Percentiles rank a stretch among this genome's conserved stretches.
These are phyloP conservation scores for Torulaspora franciscae DNA, from an alignment of 805 yeast species.

Conservation along the genomic window DNA sequence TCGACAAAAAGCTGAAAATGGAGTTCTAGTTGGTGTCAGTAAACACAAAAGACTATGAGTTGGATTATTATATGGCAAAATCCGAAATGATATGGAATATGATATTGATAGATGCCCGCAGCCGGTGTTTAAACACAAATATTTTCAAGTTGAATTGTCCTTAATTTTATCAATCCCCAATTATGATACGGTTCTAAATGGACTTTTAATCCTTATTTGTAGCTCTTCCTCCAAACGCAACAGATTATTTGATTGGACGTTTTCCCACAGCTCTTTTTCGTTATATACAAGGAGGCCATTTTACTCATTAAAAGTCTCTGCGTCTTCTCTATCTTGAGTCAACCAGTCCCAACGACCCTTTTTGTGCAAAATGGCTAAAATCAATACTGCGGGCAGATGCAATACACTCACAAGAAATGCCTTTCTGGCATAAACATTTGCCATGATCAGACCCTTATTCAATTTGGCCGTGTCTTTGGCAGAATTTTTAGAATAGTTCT, in stretches of 20 bases:
- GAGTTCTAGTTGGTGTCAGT: no score
- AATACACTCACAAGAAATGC: slow-evolving; percentile 92
- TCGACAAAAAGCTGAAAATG: no score
- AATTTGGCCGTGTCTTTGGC: slow-evolving; percentile 35
- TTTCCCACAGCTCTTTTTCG: neutral
- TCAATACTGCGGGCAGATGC: slow-evolving; percentile 86
- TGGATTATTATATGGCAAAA: no score
- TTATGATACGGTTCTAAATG: neutral
- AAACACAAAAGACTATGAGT: no score
- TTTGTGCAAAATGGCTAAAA: slow-evolving; percentile 91
- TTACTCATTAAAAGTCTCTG: slow-evolving; percentile 1
- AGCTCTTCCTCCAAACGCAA: no score
- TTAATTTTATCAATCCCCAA: no score
- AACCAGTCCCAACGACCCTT: slow-evolving; percentile 91
- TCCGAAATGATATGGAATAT: neutral
- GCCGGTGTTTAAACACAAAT: no score
- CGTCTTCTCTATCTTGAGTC: slow-evolving; percentile 34
- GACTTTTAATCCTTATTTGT: no score
- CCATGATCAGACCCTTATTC: slow-evolving; percentile 52
- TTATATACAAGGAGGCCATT: neutral
- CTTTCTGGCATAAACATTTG: slow-evolving; percentile 70
- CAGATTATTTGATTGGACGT: neutral
- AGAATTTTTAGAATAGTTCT: slow-evolving; percentile 45
- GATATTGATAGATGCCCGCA: neutral
- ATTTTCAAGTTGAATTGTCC: no score